Evolutionary conservation across 352 stramenopile genomes (phyloP).

Genomic region (Thalassiosira allenii): DNA sequence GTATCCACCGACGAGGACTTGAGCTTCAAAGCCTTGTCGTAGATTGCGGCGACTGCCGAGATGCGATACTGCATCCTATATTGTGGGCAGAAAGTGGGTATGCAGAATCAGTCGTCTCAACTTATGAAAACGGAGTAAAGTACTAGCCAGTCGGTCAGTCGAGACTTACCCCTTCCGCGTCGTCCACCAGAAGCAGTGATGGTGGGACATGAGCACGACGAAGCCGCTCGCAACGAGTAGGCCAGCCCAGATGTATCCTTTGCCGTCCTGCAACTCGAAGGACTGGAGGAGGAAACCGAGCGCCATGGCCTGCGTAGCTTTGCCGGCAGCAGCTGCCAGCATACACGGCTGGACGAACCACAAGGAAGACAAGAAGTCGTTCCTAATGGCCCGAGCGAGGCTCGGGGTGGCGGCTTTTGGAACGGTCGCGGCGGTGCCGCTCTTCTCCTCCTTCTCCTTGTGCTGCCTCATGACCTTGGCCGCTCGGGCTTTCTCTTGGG

Average conservation of each 20-base stretch:
- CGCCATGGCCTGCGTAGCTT: slow-evolving; percentile 51
- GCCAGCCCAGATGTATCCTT: slow-evolving; percentile 53
- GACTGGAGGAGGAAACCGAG: slow-evolving; percentile 65
- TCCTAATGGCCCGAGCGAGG: slow-evolving; percentile 51
- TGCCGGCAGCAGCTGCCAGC: slow-evolving; percentile 10
- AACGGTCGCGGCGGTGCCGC: not conserved
- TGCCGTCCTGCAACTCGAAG: slow-evolving; percentile 31
- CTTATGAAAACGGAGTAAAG: too few relatives aligned
- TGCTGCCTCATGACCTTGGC: slow-evolving; percentile 17
- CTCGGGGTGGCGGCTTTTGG: slow-evolving; percentile 33
- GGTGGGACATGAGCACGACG: slow-evolving; percentile 58
- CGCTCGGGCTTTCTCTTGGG: slow-evolving; percentile 52
- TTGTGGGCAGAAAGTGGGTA: too few relatives aligned
- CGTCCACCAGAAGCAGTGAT: slow-evolving; percentile 66
- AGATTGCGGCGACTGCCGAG: slow-evolving; percentile 11
- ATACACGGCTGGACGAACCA: slow-evolving; percentile 62
- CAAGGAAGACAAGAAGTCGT: slow-evolving; percentile 51
- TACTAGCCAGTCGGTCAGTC: too few relatives aligned
- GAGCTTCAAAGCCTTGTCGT: slow-evolving; percentile 36
- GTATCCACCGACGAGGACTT: slow-evolving; percentile 12
- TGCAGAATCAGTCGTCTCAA: too few relatives aligned
- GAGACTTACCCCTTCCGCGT: slow-evolving; percentile 52
- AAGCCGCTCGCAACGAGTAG: slow-evolving; percentile 51
- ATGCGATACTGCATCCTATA: slow-evolving; percentile 6
- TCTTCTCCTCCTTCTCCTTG: not conserved